A percentile compares a stretch with the other conserved stretches of the same genome.
phyloP scores from a whole-genome alignment of 2,329 filamentous ascomycete species.

The Diaporthe humulicola region DNA sequence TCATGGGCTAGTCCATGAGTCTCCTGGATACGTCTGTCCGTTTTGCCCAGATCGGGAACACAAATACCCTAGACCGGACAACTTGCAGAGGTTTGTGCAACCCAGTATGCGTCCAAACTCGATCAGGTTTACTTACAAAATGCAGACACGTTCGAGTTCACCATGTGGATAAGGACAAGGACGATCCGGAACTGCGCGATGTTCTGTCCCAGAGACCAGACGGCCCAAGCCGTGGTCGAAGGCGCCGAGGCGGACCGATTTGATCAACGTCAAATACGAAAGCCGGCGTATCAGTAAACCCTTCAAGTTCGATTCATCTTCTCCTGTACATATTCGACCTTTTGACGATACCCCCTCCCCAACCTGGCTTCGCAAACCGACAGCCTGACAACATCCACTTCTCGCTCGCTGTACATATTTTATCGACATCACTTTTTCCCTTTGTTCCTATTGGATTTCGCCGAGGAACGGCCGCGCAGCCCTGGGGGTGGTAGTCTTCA shows the following conservation, averaged over 20 bases:
- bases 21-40: conserved; percentile 94
- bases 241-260: conserved; percentile 70
- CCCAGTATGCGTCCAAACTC: conserved; percentile 36
- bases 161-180: conserved; percentile 89
- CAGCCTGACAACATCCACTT: conserved; percentile 24
- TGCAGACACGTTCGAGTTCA: conserved; percentile 91
- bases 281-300: neutral
- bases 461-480: conserved; percentile 1
- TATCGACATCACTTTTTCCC: conserved; percentile 6
- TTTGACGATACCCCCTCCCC: conserved; percentile 37
- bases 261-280: conserved; percentile 38
- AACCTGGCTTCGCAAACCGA: neutral
- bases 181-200: conserved; percentile 83
- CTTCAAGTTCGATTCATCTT: conserved; percentile 15
- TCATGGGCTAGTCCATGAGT: conserved; percentile 90
- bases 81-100: conserved; percentile 83
- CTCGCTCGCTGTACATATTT: conserved; percentile 38
- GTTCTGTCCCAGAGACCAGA: conserved; percentile 89
- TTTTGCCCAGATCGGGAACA: conserved; percentile 96
- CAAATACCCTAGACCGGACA: conserved; percentile 94
- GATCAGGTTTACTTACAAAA: conserved; percentile 37
- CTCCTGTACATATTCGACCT: conserved; percentile 35
- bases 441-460: conserved; percentile 3
- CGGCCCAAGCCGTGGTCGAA: conserved; percentile 83
- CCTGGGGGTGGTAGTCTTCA: conserved; percentile 28